Percentiles rank a stretch among this genome's conserved stretches.
phyloP scores from a whole-genome alignment of 2,329 filamentous ascomycete species.

The Sporothrix luriei region DNA sequence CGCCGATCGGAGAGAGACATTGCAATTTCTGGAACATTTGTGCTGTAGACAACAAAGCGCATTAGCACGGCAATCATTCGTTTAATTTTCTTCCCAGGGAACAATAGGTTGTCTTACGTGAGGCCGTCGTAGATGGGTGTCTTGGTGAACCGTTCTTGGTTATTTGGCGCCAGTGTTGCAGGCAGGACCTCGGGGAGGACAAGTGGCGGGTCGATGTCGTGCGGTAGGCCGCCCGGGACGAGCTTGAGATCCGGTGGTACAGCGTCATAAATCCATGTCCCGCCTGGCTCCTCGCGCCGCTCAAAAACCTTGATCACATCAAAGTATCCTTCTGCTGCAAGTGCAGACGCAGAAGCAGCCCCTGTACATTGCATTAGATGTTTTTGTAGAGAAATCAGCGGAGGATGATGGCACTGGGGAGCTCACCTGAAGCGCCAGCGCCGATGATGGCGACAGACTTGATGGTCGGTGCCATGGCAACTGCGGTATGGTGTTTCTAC shows the following conservation, averaged over 20 bases:
- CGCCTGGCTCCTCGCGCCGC: conserved; percentile 48
- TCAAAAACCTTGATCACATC: conserved; percentile 50
- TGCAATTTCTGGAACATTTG: conserved; percentile 57
- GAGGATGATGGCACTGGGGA: not conserved
- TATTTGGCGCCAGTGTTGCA: conserved; percentile 20
- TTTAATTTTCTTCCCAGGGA: too few species aligned
- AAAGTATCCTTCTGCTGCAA: conserved; percentile 51
- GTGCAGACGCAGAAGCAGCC: conserved; percentile 51
- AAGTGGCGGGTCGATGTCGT: conserved; percentile 31
- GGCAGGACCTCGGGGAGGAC: conserved; percentile 28
- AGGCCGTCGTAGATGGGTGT: conserved; percentile 35
- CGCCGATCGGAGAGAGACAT: conserved; percentile 61
- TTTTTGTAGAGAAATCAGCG: not conserved
- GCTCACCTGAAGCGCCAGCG: conserved; percentile 33
- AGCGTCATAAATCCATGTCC: conserved; percentile 41
- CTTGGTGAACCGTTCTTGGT: conserved; percentile 31
- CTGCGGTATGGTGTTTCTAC: not conserved
- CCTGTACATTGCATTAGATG: conserved; percentile 41
- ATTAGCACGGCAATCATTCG: not conserved
- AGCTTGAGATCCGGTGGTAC: conserved; percentile 28
- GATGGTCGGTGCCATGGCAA: conserved; percentile 28
- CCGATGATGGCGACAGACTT: conserved; percentile 34
- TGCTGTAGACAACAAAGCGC: conserved; percentile 42
- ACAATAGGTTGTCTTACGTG: conserved; percentile 21
- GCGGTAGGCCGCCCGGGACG: conserved; percentile 32